Evolutionary conservation across 352 stramenopile genomes (phyloP).

Genomic region (Phytophthora tubulina): DNA sequence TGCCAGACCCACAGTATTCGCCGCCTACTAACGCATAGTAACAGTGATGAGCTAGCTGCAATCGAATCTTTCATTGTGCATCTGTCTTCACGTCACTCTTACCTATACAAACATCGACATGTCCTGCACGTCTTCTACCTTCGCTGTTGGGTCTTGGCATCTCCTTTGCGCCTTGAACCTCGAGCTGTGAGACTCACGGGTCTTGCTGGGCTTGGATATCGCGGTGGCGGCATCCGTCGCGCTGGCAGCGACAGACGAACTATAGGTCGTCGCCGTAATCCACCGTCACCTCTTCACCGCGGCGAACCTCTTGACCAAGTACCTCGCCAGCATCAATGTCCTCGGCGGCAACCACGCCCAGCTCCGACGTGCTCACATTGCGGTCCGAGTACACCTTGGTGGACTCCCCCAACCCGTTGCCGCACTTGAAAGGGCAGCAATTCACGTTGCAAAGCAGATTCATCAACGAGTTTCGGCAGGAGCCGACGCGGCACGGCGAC

Average conservation of each 20-base stretch:
- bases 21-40: too few species aligned
- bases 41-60: too few species aligned
- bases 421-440: slow-evolving; percentile 5
- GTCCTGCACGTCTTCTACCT: too few species aligned
- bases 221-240: too few species aligned
- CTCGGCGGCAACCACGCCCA: background rate
- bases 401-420: background rate
- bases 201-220: too few species aligned
- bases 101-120: too few species aligned
- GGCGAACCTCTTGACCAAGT: background rate
- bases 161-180: too few species aligned
- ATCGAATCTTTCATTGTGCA: too few species aligned
- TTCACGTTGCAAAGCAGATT: slow-evolving; percentile 17
- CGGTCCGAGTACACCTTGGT: background rate
- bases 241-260: background rate
- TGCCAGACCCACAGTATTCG: too few species aligned
- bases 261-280: background rate
- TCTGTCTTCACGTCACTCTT: too few species aligned
- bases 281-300: background rate
- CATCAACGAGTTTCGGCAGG: background rate
- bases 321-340: slow-evolving; percentile 4
- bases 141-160: too few species aligned
- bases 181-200: too few species aligned
- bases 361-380: background rate
- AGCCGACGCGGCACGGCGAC: background rate